These are phyloP conservation scores for Gossypium arboreum DNA, from an alignment of 345 rosid genomes.

Conservation along the genomic window DNA sequence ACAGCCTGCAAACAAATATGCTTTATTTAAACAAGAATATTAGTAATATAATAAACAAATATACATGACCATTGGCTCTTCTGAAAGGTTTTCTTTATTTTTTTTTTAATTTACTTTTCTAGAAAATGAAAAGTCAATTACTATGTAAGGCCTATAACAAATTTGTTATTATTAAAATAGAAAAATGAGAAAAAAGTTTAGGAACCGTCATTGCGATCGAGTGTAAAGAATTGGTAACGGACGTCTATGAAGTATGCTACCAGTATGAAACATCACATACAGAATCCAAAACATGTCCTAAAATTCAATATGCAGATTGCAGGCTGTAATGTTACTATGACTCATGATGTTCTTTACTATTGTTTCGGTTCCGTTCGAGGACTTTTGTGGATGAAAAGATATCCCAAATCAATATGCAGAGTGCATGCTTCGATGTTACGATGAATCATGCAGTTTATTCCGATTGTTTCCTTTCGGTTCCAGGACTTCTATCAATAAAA, in stretches of 20 bases:
- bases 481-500: neutral
- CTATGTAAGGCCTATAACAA: neutral
- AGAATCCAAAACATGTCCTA: neutral
- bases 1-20: conserved; percentile 58
- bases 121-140: conserved; percentile 12
- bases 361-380: too few relatives aligned
- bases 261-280: conserved; percentile 1
- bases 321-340: too few relatives aligned
- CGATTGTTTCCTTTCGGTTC: neutral
- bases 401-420: neutral
- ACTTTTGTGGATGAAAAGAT: conserved; percentile 1
- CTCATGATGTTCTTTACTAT: too few relatives aligned
- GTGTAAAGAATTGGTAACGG: neutral
- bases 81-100: conserved; percentile 28
- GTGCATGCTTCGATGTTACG: neutral
- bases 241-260: neutral
- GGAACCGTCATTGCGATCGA: neutral
- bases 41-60: conserved; percentile 16
- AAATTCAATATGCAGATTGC: too few relatives aligned
- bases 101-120: neutral
- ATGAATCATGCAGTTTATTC: neutral
- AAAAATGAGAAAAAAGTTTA: neutral
- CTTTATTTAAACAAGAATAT: conserved; percentile 23
- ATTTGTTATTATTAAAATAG: neutral
- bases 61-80: conserved; percentile 27